Percentiles rank a stretch among this genome's conserved stretches.
phyloP scores from a whole-genome alignment of 441 rosid species.

The Hura crepitans region DNA sequence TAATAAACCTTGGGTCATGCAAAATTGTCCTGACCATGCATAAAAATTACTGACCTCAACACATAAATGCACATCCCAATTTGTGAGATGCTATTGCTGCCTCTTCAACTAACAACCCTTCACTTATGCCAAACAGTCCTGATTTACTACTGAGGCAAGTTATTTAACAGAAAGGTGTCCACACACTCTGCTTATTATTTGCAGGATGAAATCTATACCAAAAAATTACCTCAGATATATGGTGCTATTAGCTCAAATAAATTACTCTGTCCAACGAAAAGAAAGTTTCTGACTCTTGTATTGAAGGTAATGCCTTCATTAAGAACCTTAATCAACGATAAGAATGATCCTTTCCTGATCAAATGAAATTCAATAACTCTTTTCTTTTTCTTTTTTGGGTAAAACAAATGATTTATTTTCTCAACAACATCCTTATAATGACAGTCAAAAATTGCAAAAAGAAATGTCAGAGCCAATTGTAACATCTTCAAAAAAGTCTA shows the following conservation, averaged over 20 bases:
- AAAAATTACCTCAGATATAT: neutral
- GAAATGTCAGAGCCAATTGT: neutral
- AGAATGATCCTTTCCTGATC: neutral
- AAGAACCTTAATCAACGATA: too few species aligned
- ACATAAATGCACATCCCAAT: too few species aligned
- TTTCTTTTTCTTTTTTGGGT: neutral
- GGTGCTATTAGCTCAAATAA: constrained; percentile 2
- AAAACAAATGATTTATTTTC: too few species aligned
- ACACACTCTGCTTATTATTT: neutral
- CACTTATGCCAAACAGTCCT: neutral
- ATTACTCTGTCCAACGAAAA: neutral
- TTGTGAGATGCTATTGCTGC: neutral
- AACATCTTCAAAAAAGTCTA: neutral
- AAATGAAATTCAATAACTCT: neutral
- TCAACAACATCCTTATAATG: neutral
- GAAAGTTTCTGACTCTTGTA: too few species aligned
- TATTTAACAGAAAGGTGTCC: neutral
- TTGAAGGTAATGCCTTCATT: too few species aligned
- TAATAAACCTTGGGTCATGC: too few species aligned
- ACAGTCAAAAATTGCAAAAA: neutral
- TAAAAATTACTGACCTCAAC: too few species aligned
- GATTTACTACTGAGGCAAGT: neutral
- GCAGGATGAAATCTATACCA: neutral
- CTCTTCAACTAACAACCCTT: neutral
- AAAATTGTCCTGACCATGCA: too few species aligned